These are phyloP conservation scores for Coniochaeta pulveracea DNA, from an alignment of 2,329 filamentous ascomycete species.

Conservation along the genomic window DNA sequence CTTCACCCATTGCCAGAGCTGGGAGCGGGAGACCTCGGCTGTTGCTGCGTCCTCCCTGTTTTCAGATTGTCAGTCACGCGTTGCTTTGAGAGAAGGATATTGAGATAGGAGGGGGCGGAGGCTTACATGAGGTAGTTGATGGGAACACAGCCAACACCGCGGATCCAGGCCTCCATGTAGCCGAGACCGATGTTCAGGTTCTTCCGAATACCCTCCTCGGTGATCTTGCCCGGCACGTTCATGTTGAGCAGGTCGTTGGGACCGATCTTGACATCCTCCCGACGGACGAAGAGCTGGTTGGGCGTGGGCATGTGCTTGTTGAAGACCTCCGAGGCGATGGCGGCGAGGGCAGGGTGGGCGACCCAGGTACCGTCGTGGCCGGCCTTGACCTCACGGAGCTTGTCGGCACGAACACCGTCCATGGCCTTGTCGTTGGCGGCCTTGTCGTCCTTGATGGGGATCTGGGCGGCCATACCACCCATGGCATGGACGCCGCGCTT, in stretches of 20 bases:
- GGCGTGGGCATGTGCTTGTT: constrained; percentile 98
- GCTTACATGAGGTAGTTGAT: constrained; percentile 89
- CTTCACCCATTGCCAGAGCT: constrained; percentile 93
- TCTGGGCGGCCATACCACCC: constrained; percentile 98
- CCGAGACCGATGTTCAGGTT: constrained; percentile 93
- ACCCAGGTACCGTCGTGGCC: constrained; percentile 98
- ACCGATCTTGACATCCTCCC: constrained; percentile 78
- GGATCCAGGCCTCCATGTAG: constrained; percentile 98
- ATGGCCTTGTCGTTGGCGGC: constrained; percentile 89
- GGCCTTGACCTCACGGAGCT: constrained; percentile 88
- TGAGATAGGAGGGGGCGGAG: neutral
- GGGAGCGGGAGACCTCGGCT: constrained; percentile 85
- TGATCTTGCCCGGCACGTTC: constrained; percentile 88
- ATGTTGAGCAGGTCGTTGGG: constrained; percentile 93
- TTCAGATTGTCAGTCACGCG: neutral
- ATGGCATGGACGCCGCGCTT: constrained; percentile 95
- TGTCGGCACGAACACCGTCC: constrained; percentile 86
- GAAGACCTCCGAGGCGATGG: constrained; percentile 85
- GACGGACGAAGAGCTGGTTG: constrained; percentile 86
- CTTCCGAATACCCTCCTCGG: constrained; percentile 91
- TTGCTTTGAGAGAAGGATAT: neutral
- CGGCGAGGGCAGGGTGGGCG: constrained; percentile 83
- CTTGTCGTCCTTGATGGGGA: constrained; percentile 92
- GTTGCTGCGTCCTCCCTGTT: constrained; percentile 83
- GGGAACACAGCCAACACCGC: constrained; percentile 88